Evolutionary conservation across 2,329 filamentous ascomycete genomes (phyloP).

Genomic region (Aspergillus ibericus): DNA sequence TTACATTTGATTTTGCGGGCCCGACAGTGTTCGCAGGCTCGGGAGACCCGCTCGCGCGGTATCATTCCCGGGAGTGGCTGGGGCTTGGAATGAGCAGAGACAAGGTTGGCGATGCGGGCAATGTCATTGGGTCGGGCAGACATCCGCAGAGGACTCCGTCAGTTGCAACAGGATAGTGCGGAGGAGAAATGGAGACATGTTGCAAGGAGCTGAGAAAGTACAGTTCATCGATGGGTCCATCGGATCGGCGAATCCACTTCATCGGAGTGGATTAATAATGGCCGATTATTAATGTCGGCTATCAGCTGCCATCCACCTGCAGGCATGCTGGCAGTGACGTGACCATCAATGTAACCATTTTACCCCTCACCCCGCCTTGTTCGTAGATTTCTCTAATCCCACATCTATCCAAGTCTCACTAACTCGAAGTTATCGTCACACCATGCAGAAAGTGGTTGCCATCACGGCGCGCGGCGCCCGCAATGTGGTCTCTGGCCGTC

Average conservation of each 20-base stretch:
- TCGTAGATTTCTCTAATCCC: not conserved
- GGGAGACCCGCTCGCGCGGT: slow-evolving; percentile 12
- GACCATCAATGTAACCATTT: not conserved
- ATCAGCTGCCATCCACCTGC: too few relatives aligned
- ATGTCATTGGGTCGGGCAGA: not conserved
- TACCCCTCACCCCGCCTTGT: not conserved
- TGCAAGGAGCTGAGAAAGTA: not conserved
- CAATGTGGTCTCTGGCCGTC: not conserved
- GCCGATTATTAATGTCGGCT: too few relatives aligned
- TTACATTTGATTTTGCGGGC: slow-evolving; percentile 17
- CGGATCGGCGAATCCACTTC: too few relatives aligned
- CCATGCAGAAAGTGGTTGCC: not conserved
- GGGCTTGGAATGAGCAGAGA: not conserved
- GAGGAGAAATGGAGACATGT: not conserved
- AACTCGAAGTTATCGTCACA: not conserved
- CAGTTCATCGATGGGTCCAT: too few relatives aligned
- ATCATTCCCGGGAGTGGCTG: not conserved
- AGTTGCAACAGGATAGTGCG: not conserved
- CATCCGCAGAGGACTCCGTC: not conserved
- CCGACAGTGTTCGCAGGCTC: slow-evolving; percentile 17
- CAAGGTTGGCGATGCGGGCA: not conserved
- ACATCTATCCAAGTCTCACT: too few relatives aligned
- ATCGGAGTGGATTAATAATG: too few relatives aligned
- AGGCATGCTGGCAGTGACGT: not conserved
- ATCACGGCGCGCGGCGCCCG: not conserved